Base-by-base conservation (phyloP, 192 early-diverging fungal genomes). In the Dimargaris xerosporica region DNA sequence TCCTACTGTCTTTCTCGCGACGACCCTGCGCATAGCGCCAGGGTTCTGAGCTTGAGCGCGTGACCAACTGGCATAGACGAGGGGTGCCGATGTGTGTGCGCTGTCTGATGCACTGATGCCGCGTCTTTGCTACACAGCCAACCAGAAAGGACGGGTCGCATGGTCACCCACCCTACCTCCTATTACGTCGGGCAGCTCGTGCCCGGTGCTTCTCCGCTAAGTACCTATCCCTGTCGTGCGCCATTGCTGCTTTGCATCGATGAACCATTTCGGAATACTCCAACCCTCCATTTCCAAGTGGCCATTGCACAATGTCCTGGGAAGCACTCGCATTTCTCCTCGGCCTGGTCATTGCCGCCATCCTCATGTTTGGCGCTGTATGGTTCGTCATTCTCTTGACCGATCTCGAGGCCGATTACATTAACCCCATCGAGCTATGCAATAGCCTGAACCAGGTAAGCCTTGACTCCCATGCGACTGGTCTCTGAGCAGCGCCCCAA, bases 381-480 rank as follows among this genome's bases (percentile, higher is more conserved):
- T 98, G 93, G 71, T 96, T 95, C 77, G 84, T 88, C 60, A 84
- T 85, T 67, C 82, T 85, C 82, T 82, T 88, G 61, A 87, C 83
- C 16, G 85, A 86, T 70, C 74, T 93, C 62, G 89, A 98, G 79
- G 91, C 88, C 76, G 95, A 98, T 67, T 98, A 98, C 78, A 94
- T 98, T 78, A 98, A 98, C 73, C 95, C 95, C 13, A 98, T 98
- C 66, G 95, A 98, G 71, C 82, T 98, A 53, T 94, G 91, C 77
- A 90, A 88, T 75, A 93, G 86, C 66, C 80, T 98, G 68, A 98
- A 98, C 71, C 78, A 96, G 91, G n/a, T n/a, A n/a, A n/a, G n/a
- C n/a, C n/a, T n/a, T n/a, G n/a, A n/a, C n/a, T n/a, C n/a, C n/a
- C n/a, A n/a, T n/a, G n/a, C n/a, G n/a, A n/a, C n/a, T n/a, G n/a